Evolutionary conservation across 495 filamentous ascomycete species (phyloP).

Genomic region (Pseudomonodictys pantanalensis): DNA sequence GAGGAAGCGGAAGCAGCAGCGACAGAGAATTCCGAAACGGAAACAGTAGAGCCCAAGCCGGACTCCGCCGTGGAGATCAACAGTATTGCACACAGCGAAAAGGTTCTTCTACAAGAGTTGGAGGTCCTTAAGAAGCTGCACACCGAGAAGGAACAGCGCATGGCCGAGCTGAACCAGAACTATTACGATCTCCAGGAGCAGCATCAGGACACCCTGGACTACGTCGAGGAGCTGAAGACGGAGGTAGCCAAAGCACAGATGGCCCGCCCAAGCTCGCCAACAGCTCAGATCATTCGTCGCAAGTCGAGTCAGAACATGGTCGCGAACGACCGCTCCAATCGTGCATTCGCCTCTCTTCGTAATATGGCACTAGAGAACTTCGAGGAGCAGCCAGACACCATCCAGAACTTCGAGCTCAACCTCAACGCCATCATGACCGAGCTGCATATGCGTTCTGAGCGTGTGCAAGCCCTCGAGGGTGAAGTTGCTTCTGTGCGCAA

Average conservation of each 20-base stretch:
- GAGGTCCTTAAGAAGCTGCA: slow-evolving; percentile 67
- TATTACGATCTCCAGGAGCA: slow-evolving; percentile 78
- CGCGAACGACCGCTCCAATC: slow-evolving; percentile 84
- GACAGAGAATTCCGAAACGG: slow-evolving; percentile 35
- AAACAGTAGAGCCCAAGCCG: slow-evolving; percentile 26
- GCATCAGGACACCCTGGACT: slow-evolving; percentile 75
- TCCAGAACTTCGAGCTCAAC: slow-evolving; percentile 91
- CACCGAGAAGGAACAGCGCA: slow-evolving; percentile 71
- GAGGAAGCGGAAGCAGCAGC: slow-evolving; percentile 17
- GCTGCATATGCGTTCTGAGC: slow-evolving; percentile 78
- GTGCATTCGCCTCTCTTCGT: slow-evolving; percentile 83
- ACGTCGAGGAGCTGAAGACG: slow-evolving; percentile 84
- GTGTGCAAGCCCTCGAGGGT: slow-evolving; percentile 81
- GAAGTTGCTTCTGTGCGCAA: slow-evolving; percentile 81
- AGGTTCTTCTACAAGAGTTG: slow-evolving; percentile 57
- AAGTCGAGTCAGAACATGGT: slow-evolving; percentile 87
- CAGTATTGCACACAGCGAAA: slow-evolving; percentile 13
- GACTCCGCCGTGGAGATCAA: slow-evolving; percentile 17
- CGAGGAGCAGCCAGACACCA: slow-evolving; percentile 71
- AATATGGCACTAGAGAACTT: slow-evolving; percentile 86
- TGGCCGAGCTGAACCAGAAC: slow-evolving; percentile 67
- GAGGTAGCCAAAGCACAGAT: slow-evolving; percentile 74
- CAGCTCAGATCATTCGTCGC: slow-evolving; percentile 74
- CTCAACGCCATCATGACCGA: slow-evolving; percentile 92
- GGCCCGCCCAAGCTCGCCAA: slow-evolving; percentile 61